Conservation (phyloP, 331 rosid species). For the Quercus tomentella region DNA sequence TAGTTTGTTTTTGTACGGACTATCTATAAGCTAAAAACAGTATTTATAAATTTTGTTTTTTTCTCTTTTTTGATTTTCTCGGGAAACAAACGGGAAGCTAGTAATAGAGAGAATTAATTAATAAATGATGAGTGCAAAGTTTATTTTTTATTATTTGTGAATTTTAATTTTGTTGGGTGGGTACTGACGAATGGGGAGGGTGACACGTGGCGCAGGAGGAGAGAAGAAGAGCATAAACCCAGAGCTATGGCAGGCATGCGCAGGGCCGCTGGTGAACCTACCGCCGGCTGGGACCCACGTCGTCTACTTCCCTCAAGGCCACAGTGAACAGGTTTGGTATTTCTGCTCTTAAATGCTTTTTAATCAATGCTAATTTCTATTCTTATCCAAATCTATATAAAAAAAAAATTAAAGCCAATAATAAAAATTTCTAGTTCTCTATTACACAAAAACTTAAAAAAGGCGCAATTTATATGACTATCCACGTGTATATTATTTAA, state of each 20-base stretch:
- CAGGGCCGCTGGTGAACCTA: slow-evolving; percentile 86
- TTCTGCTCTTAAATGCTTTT: not conserved
- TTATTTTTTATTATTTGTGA: too few relatives aligned
- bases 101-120: not conserved
- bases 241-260: slow-evolving; percentile 95
- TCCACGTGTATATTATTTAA: accelerated
- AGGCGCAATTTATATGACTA: accelerated
- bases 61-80: not conserved
- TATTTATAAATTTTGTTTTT: not conserved
- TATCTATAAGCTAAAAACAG: not conserved
- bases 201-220: slow-evolving; percentile 41
- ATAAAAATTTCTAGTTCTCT: too few relatives aligned
- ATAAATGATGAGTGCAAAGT: not conserved
- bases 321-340: slow-evolving; percentile 70
- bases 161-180: too few relatives aligned
- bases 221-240: slow-evolving; percentile 65
- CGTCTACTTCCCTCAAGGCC: slow-evolving; percentile 94
- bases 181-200: slow-evolving; percentile 13
- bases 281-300: slow-evolving; percentile 87
- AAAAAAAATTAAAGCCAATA: too few relatives aligned
- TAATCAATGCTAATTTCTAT: not conserved
- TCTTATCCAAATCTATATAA: too few relatives aligned
- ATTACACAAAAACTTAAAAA: too few relatives aligned
- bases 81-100: slow-evolving; percentile 15
- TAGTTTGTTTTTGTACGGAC: slow-evolving; percentile 16